Percentiles rank a stretch among this genome's conserved stretches.
These are phyloP conservation scores for Candida xyloterini DNA, from an alignment of 805 yeast genomes.

Conservation along the genomic window DNA sequence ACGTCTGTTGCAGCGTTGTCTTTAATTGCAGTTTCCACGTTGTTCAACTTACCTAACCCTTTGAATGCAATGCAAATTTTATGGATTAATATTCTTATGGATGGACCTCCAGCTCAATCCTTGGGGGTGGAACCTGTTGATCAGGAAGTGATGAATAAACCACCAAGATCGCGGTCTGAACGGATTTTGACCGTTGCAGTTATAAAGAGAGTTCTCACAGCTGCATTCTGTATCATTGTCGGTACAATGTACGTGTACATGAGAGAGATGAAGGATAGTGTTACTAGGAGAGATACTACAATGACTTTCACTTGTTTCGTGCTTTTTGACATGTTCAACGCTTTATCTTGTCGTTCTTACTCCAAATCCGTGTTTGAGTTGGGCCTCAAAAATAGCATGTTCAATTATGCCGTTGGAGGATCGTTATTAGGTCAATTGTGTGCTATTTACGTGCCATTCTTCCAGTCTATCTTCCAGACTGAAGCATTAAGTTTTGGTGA, in stretches of 20 bases:
- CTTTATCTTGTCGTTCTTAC: slow-evolving; percentile 86
- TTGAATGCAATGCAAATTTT: slow-evolving; percentile 96
- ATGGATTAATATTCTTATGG: slow-evolving; percentile 97
- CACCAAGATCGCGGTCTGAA: slow-evolving; percentile 90
- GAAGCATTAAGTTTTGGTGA: slow-evolving; percentile 80
- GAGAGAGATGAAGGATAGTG: slow-evolving; percentile 80
- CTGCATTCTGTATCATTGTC: slow-evolving; percentile 70
- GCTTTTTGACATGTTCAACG: slow-evolving; percentile 94
- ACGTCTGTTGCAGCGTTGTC: slow-evolving; percentile 95
- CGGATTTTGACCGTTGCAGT: slow-evolving; percentile 72
- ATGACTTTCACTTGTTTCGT: slow-evolving; percentile 99
- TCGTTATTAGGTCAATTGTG: slow-evolving; percentile 88
- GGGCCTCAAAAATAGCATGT: slow-evolving; percentile 84
- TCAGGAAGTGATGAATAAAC: slow-evolving; percentile 89
- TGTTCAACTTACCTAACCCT: slow-evolving; percentile 88
- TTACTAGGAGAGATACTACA: slow-evolving; percentile 94
- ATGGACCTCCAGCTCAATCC: slow-evolving; percentile 98
- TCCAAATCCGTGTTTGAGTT: slow-evolving; percentile 78
- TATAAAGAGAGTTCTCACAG: slow-evolving; percentile 67
- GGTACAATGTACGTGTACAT: slow-evolving; percentile 90
- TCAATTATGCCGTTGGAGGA: slow-evolving; percentile 87
- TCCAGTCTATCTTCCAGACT: slow-evolving; percentile 91
- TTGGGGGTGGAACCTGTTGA: slow-evolving; percentile 97
- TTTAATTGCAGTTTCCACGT: slow-evolving; percentile 80
- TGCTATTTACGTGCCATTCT: slow-evolving; percentile 90